A percentile compares a stretch with the other conserved stretches of the same genome.
Conservation (phyloP, 2,329 filamentous ascomycete genomes). For the Ilyonectria mors-panacis region DNA sequence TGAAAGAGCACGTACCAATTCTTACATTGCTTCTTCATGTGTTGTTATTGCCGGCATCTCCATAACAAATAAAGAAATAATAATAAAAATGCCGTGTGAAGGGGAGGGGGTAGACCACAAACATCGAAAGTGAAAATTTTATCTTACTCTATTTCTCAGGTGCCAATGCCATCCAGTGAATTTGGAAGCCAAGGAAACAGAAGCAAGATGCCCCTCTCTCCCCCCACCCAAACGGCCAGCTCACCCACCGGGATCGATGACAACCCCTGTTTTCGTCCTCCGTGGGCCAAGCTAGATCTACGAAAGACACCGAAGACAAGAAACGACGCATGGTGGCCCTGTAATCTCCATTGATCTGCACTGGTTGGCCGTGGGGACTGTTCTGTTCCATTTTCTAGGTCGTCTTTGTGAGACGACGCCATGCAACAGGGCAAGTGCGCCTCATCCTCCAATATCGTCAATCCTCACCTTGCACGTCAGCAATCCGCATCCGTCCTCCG, state of each 20-base stretch:
- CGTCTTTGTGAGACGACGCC: slow-evolving; percentile 32
- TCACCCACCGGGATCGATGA: neutral
- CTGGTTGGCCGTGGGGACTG: slow-evolving; percentile 12
- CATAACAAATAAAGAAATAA: neutral
- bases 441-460: slow-evolving; percentile 20
- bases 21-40: neutral
- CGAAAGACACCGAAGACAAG: slow-evolving; percentile 10
- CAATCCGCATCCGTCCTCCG: slow-evolving; percentile 9
- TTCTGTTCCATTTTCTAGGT: slow-evolving; percentile 18
- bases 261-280: slow-evolving; percentile 1
- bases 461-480: neutral
- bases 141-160: neutral
- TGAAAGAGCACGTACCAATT: neutral
- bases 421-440: slow-evolving; percentile 18
- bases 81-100: neutral
- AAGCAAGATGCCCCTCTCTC: neutral
- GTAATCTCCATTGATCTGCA: slow-evolving; percentile 44
- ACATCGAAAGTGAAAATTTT: neutral
- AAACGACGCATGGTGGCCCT: slow-evolving; percentile 34
- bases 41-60: neutral
- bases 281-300: slow-evolving; percentile 22
- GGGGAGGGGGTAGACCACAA: neutral
- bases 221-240: neutral
- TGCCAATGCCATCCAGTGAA: neutral
- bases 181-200: neutral